phyloP scores from a whole-genome alignment of 2,329 filamentous ascomycete species.

The Hypoxylon sp. region DNA sequence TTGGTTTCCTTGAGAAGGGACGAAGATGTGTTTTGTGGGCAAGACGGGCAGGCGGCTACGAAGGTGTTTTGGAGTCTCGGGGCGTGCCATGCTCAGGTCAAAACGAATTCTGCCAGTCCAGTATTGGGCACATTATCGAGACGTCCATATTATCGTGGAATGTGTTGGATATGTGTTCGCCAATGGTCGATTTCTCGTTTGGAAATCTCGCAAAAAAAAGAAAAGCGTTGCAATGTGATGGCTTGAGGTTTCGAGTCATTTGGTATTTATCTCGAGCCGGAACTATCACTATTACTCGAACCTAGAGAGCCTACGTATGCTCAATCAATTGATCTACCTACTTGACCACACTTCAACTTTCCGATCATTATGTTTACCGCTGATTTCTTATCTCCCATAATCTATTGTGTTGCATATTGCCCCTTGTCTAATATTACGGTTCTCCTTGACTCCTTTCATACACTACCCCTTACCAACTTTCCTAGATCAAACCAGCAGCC shows the following conservation, averaged over 20 bases:
- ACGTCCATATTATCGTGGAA: constrained; percentile 46
- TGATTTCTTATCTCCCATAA: constrained; percentile 12
- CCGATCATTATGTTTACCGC: constrained; percentile 2
- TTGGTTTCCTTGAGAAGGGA: constrained; percentile 48
- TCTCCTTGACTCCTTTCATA: constrained; percentile 4
- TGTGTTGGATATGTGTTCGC: constrained; percentile 38
- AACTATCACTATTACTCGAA: constrained; percentile 39
- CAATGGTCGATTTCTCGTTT: constrained; percentile 38
- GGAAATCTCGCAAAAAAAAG: constrained; percentile 39
- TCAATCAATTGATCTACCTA: constrained; percentile 45
- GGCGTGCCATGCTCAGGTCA: constrained; percentile 46
- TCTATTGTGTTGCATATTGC: neutral
- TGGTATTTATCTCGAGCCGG: constrained; percentile 37
- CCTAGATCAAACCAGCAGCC: constrained; percentile 25
- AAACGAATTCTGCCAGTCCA: constrained; percentile 43
- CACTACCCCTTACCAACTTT: constrained; percentile 23
- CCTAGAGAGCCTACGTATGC: constrained; percentile 43
- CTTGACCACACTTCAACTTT: constrained; percentile 26
- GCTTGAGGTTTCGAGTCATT: constrained; percentile 35
- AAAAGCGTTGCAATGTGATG: constrained; percentile 36
- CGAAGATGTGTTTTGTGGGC: constrained; percentile 48
- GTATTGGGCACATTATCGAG: constrained; percentile 37
- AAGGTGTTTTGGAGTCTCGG: constrained; percentile 53
- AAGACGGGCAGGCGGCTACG: constrained; percentile 50
- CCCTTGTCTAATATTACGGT: neutral